phyloP scores from a whole-genome alignment of 192 early-diverging fungal species.

The Umbelopsis ramanniana region DNA sequence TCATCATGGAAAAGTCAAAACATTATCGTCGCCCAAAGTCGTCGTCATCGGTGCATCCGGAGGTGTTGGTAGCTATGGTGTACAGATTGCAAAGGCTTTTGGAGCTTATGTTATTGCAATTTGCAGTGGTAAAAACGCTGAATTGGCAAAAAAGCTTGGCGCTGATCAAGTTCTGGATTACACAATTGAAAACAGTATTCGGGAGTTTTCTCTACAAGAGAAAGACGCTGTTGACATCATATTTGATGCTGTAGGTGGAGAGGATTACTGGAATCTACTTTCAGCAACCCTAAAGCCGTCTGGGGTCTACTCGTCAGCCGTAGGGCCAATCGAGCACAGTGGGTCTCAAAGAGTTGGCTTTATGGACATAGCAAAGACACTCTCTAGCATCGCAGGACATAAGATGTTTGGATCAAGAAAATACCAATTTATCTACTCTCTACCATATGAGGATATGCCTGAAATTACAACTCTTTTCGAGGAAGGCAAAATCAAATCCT shows the following conservation, averaged over 20 bases:
- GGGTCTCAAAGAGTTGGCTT: slow-evolving; percentile 22
- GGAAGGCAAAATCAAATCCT: slow-evolving; percentile 6
- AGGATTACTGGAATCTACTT: slow-evolving; percentile 29
- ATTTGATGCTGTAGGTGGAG: slow-evolving; percentile 50
- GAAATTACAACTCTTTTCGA: not conserved
- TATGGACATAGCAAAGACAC: not conserved
- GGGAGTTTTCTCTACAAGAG: slow-evolving; percentile 24
- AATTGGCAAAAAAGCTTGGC: slow-evolving; percentile 52
- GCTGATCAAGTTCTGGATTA: slow-evolving; percentile 65
- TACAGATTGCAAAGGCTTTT: slow-evolving; percentile 56
- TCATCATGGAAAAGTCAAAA: not conserved
- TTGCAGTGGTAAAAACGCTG: slow-evolving; percentile 53
- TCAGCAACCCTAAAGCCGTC: slow-evolving; percentile 3
- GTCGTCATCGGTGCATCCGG: slow-evolving; percentile 57
- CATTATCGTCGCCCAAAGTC: slow-evolving; percentile 34
- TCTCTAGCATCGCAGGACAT: not conserved
- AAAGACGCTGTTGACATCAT: slow-evolving; percentile 46
- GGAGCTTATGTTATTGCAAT: slow-evolving; percentile 60
- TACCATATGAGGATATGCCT: slow-evolving; percentile 4
- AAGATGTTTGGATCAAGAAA: slow-evolving; percentile 11
- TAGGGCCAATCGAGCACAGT: slow-evolving; percentile 24
- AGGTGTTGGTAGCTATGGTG: slow-evolving; percentile 50
- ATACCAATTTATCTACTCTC: slow-evolving; percentile 3
- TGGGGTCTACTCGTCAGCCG: slow-evolving; percentile 25
- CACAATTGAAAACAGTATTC: slow-evolving; percentile 42